Conservation (phyloP, 495 filamentous ascomycete species). For the Talaromyces adpressus region DNA sequence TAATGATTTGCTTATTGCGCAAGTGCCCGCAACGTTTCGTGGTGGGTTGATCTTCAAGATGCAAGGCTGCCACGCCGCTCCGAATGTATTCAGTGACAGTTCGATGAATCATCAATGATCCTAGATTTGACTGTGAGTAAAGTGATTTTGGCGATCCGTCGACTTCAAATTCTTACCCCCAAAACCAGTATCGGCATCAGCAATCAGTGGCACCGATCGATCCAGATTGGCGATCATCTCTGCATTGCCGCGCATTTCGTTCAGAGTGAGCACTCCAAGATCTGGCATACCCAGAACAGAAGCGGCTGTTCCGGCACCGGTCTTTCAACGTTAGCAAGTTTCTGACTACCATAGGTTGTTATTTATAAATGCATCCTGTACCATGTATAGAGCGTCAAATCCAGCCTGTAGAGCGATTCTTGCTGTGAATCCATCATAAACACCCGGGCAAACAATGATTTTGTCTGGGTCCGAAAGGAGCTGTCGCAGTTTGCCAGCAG, state of each 20-base stretch:
- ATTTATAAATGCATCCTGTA: neutral
- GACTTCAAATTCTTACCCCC: conserved; percentile 24
- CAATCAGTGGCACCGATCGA: conserved; percentile 40
- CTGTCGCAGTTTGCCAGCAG: conserved; percentile 11
- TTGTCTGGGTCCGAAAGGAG: conserved; percentile 10
- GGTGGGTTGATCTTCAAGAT: conserved; percentile 56
- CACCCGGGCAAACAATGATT: conserved; percentile 44
- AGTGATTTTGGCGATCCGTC: neutral
- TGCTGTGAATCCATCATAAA: conserved; percentile 58
- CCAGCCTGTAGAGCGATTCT: conserved; percentile 47
- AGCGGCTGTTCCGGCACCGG: conserved; percentile 52
- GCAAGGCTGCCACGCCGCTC: conserved; percentile 51
- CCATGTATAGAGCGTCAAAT: conserved; percentile 52
- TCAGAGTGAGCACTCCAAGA: conserved; percentile 39
- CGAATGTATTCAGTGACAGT: conserved; percentile 48
- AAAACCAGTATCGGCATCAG: conserved; percentile 54
- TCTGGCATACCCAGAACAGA: conserved; percentile 53
- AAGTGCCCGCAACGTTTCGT: conserved; percentile 54
- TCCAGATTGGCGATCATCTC: conserved; percentile 14
- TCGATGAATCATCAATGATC: conserved; percentile 41
- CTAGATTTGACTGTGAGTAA: neutral
- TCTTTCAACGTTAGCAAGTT: conserved; percentile 15
- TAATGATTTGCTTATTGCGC: conserved; percentile 47
- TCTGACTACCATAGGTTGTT: neutral
- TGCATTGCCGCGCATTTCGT: conserved; percentile 15